A percentile compares a stretch with the other conserved stretches of the same genome.
These are phyloP conservation scores for Smithsoniella earleae DNA, from an alignment of 163 green algal genomes.

Conservation along the genomic window DNA sequence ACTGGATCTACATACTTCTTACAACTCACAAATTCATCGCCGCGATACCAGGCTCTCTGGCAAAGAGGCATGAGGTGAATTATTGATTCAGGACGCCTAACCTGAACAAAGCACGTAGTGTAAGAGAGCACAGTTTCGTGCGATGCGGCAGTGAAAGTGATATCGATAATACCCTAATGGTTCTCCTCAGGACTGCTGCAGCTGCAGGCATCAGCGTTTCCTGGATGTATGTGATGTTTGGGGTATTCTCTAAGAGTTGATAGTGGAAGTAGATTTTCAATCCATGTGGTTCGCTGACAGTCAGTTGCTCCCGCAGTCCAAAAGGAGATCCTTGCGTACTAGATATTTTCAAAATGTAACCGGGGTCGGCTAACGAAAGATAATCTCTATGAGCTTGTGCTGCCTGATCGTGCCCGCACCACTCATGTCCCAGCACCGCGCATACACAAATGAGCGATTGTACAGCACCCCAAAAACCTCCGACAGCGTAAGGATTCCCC, in stretches of 20 bases:
- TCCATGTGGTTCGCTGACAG: neutral
- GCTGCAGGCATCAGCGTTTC: slow-evolving; percentile 11
- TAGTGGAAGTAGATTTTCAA: slow-evolving; percentile 9
- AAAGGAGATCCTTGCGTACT: neutral
- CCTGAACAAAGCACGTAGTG: neutral
- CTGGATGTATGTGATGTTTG: neutral
- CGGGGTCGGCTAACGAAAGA: neutral
- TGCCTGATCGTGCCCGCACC: neutral
- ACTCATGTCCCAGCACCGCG: neutral
- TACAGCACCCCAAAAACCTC: too few species aligned
- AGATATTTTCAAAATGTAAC: neutral
- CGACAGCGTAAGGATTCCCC: too few species aligned
- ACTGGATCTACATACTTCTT: slow-evolving; percentile 10
- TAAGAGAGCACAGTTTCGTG: neutral
- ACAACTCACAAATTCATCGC: neutral
- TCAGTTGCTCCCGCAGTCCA: neutral
- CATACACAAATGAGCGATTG: too few species aligned
- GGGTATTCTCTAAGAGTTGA: slow-evolving; percentile 1
- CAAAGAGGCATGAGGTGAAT: neutral
- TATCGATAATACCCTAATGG: slow-evolving; percentile 2
- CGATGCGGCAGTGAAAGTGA: neutral
- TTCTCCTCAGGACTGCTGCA: slow-evolving; percentile 22
- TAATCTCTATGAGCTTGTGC: neutral
- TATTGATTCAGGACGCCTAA: neutral
- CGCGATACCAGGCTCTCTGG: neutral